Conservation (phyloP, 805 yeast genomes). For the Metschnikowia rubicola region DNA sequence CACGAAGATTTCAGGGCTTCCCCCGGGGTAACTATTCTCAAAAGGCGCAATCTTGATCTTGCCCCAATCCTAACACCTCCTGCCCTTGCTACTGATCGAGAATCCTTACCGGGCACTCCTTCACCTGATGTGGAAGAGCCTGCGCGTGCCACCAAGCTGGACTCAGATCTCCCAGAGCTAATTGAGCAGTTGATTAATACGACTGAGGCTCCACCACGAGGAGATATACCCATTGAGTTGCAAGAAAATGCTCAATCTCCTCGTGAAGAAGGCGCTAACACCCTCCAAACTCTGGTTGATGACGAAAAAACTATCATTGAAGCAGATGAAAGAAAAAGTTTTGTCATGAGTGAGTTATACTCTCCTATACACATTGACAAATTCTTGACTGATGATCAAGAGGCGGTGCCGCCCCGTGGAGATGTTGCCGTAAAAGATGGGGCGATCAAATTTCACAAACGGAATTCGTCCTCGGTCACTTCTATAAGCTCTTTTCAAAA, state of each 20-base stretch:
- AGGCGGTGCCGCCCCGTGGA: conserved; percentile 19
- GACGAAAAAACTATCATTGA: too few relatives aligned
- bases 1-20: not conserved
- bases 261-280: too few relatives aligned
- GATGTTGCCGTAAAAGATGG: conserved; percentile 13
- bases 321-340: not conserved
- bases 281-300: too few relatives aligned
- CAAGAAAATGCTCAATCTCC: not conserved
- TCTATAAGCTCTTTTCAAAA: conserved; percentile 5
- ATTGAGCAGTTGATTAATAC: not conserved
- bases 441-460: conserved; percentile 11
- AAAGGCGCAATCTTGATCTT: not conserved
- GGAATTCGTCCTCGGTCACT: conserved; percentile 10
- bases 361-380: conserved; percentile 14
- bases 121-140: conserved; percentile 2
- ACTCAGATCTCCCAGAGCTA: conserved; percentile 1
- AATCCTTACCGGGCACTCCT: conserved; percentile 1
- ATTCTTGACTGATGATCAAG: conserved; percentile 15
- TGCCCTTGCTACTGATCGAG: not conserved
- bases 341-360: conserved; percentile 1
- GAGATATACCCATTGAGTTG: not conserved
- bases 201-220: not conserved
- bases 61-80: not conserved
- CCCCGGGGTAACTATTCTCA: not conserved
- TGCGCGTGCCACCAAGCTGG: conserved; percentile 2